Percentiles rank a stretch among this genome's conserved stretches.
These are phyloP conservation scores for Rhododendron williamsianum DNA, from an alignment of 148 eudicot species.

Conservation along the genomic window DNA sequence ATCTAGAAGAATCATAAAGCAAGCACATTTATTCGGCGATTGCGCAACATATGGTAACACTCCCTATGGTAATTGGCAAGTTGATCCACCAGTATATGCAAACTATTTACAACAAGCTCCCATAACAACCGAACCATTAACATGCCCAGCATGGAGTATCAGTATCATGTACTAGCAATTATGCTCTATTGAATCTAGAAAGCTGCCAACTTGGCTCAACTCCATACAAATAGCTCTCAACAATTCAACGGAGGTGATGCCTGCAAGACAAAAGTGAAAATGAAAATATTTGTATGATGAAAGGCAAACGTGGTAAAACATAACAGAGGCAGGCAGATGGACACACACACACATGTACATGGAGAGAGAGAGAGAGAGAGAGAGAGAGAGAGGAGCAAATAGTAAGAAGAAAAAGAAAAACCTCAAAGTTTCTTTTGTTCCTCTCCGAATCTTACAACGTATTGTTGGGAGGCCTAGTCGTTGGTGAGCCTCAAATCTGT, in stretches of 20 bases:
- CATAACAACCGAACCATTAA: not conserved
- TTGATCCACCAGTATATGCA: not conserved
- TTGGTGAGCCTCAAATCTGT: conserved; percentile 97
- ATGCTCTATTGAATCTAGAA: not conserved
- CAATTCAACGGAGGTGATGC: conserved; percentile 75
- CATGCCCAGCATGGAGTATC: not conserved
- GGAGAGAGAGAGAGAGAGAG: not conserved
- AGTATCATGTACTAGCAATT: too few species aligned
- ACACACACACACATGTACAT: not conserved
- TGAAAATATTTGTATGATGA: not conserved
- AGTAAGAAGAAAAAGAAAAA: not conserved
- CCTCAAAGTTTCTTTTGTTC: conserved; percentile 91
- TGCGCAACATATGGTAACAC: not conserved
- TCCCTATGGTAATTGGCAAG: not conserved
- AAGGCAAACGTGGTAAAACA: not conserved
- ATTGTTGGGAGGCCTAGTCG: conserved; percentile 88
- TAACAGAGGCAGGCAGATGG: not conserved
- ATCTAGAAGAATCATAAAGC: not conserved
- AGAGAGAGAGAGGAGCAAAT: too few species aligned
- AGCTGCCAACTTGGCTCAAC: not conserved
- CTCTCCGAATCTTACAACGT: conserved; percentile 89
- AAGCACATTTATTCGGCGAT: not conserved
- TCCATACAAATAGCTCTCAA: not conserved
- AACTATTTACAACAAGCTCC: not conserved
- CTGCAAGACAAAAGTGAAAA: conserved; percentile 32